A percentile compares a stretch with the other conserved stretches of the same genome.
Conservation (phyloP, 2,329 filamentous ascomycete genomes). For the Fusarium multiceps region DNA sequence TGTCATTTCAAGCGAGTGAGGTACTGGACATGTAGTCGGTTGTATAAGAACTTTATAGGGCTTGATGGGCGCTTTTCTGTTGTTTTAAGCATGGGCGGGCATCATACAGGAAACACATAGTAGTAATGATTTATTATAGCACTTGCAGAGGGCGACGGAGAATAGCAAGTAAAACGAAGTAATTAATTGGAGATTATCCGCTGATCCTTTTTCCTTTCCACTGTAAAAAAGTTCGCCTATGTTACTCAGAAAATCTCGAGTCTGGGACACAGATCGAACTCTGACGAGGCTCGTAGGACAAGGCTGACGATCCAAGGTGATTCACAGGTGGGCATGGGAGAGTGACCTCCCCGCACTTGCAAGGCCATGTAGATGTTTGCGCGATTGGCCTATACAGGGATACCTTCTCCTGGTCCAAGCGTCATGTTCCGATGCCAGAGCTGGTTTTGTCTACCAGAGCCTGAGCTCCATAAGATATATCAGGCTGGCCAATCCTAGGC, state of each 20-base stretch:
- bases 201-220: neutral
- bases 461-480: slow-evolving; percentile 22
- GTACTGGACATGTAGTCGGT: slow-evolving; percentile 28
- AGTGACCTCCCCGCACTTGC: slow-evolving; percentile 42
- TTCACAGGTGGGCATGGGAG: slow-evolving; percentile 7
- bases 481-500: slow-evolving; percentile 32
- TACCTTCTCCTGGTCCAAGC: slow-evolving; percentile 37
- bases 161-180: slow-evolving; percentile 23
- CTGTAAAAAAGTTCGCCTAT: neutral
- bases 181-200: slow-evolving; percentile 39
- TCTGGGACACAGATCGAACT: slow-evolving; percentile 21
- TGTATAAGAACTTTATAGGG: slow-evolving; percentile 39
- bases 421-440: slow-evolving; percentile 30
- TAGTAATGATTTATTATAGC: slow-evolving; percentile 43
- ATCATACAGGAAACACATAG: slow-evolving; percentile 43
- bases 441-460: slow-evolving; percentile 37
- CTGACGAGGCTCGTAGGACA: slow-evolving; percentile 33
- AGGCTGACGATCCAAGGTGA: slow-evolving; percentile 27
- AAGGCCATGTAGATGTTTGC: slow-evolving; percentile 28
- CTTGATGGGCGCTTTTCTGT: slow-evolving; percentile 25
- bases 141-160: neutral
- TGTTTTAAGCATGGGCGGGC: slow-evolving; percentile 36
- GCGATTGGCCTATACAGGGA: slow-evolving; percentile 21
- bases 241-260: slow-evolving; percentile 27
- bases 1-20: slow-evolving; percentile 18